These are phyloP conservation scores for Phytophthora citrophthora DNA, from an alignment of 352 stramenopile species.

Conservation along the genomic window DNA sequence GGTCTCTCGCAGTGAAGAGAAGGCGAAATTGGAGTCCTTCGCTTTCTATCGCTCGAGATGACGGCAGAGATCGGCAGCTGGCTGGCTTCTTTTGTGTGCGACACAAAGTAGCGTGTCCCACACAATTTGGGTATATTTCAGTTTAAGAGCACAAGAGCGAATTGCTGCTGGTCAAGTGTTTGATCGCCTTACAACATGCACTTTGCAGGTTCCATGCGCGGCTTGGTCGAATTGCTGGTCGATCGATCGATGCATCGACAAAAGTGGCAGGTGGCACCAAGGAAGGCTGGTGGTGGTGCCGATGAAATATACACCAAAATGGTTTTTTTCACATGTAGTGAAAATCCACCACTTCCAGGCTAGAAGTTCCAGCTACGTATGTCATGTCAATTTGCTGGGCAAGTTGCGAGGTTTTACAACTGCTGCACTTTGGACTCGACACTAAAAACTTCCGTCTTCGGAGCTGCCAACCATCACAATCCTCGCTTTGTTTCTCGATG, in stretches of 20 bases:
- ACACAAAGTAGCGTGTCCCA: conserved; percentile 20
- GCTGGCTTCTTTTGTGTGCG: conserved; percentile 35
- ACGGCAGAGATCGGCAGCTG: conserved; percentile 40
- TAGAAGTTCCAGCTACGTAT: neutral
- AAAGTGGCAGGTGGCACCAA: neutral
- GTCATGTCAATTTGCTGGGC: no score
- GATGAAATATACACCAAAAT: neutral
- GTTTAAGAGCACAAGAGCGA: conserved; percentile 4
- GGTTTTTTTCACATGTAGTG: no score
- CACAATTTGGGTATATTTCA: conserved; percentile 14
- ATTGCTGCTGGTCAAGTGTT: neutral
- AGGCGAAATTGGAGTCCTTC: conserved; percentile 11
- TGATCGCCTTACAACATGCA: neutral
- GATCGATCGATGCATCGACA: neutral
- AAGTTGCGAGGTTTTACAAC: no score
- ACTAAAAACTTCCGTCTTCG: no score
- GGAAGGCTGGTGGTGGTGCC: neutral
- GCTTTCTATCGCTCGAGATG: conserved; percentile 19
- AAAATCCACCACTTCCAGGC: neutral
- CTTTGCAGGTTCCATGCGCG: neutral
- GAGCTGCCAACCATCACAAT: conserved; percentile 4
- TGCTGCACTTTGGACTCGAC: no score
- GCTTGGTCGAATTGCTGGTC: conserved; percentile 3
- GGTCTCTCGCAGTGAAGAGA: conserved; percentile 28
- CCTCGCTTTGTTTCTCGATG: conserved; percentile 1